Conservation (phyloP, 1,139 yeast species). For the Suhomyces panamericanus region DNA sequence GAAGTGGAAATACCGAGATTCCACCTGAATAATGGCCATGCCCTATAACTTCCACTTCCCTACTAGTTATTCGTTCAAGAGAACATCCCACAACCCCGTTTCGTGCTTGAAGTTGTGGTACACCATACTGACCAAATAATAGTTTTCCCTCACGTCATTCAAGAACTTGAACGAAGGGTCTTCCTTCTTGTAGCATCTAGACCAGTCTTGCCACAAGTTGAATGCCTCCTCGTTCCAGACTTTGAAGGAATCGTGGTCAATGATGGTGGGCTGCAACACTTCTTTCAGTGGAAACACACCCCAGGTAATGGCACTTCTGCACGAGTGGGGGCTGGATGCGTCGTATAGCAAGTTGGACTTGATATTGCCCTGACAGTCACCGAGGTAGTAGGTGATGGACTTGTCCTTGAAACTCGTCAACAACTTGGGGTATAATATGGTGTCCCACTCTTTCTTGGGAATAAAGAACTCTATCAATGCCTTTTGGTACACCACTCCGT, state of each 20-base stretch:
- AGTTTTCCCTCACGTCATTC: conserved; percentile 57
- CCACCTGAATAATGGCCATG: not conserved
- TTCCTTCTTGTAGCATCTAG: conserved; percentile 64
- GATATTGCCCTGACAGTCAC: conserved; percentile 60
- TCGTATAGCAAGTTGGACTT: conserved; percentile 54
- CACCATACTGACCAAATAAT: conserved; percentile 76
- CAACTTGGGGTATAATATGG: conserved; percentile 52
- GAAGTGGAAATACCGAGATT: not conserved
- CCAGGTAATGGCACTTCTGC: conserved; percentile 86
- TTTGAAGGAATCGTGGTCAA: conserved; percentile 81
- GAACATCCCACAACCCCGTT: conserved; percentile 72
- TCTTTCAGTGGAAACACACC: conserved; percentile 91
- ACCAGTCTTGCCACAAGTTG: conserved; percentile 91
- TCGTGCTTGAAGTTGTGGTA: conserved; percentile 82
- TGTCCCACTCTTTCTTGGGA: conserved; percentile 66
- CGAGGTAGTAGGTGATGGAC: conserved; percentile 68
- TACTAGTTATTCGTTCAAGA: conserved; percentile 36
- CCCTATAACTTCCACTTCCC: conserved; percentile 16
- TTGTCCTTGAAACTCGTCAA: conserved; percentile 41
- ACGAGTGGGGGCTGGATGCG: conserved; percentile 24
- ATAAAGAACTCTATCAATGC: conserved; percentile 85
- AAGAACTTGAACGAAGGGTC: conserved; percentile 61
- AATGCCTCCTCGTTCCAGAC: conserved; percentile 97
- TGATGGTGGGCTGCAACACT: conserved; percentile 82
- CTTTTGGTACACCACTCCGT: conserved; percentile 91